Evolutionary conservation across 2,329 filamentous ascomycete genomes (phyloP), one percentile per base, ranked within the genome.

Genomic region (Aaosphaeria arxii): DNA sequence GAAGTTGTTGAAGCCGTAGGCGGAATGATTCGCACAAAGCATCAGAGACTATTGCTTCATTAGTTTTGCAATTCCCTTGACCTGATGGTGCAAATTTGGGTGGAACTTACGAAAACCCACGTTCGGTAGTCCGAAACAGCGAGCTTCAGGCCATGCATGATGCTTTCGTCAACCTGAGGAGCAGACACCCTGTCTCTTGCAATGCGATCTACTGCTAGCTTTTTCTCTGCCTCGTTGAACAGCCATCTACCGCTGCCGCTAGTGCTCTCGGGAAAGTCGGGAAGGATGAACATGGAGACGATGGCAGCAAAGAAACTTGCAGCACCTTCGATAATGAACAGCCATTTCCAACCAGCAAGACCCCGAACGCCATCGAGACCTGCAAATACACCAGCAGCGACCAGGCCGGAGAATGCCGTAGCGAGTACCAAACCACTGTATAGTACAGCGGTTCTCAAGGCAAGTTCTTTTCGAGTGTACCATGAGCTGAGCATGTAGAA

Each of bases 361-460:
- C 24, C 41, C 9, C 11, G 17, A 11, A 43, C 30, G 24, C 41
- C 41, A 9, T 43, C 41, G 6, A 43, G 9, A 30, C 30, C 30
- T 30, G 30, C 77, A 2, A 81, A 81, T 59, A 73, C 74, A 6
- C 77, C 72, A 5, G 77, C 78, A 6, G 77, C 77, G 54, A 81
- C 79, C 1, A 75, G 76, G 6, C 76, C 76, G 49, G 70, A 78
- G 55, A 76, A 76, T 60, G 81, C 79, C 3, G 68, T 82, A 67
- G 74, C 44, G 4, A 56, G 31, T 11, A 46, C 41, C 4, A 42
- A 35, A 2, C 48, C 82, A 61, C 58, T 77, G 30, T 81, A 63
- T 52, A 81, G 72, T 44, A 81, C 73, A 0, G 78, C 77, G 59
- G 86, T 77, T 6, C 82, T 79, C 60, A 80, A 76, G 2, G 76